Percentiles rank a stretch among this genome's conserved stretches.
Conservation (phyloP, 2,329 filamentous ascomycete species). For the Bipolaris cookei region DNA sequence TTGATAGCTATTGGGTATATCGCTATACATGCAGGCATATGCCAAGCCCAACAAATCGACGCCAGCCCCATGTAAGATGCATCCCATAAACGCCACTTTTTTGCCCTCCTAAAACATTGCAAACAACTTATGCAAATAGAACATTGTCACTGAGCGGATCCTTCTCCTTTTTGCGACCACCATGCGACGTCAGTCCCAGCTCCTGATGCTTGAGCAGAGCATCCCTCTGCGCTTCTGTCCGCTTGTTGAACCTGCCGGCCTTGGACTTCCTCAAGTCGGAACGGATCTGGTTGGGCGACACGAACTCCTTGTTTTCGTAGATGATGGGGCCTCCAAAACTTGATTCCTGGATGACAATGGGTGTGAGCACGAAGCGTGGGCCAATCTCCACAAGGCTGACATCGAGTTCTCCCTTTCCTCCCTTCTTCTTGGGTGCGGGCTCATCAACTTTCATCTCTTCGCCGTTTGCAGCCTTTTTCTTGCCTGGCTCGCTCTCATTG, state of each 20-base stretch:
- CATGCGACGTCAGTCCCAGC: conserved; percentile 73
- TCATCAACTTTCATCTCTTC: conserved; percentile 47
- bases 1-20: conserved; percentile 35
- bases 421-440: conserved; percentile 50
- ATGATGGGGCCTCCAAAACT: conserved; percentile 96
- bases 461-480: conserved; percentile 50
- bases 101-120: conserved; percentile 3
- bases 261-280: conserved; percentile 78
- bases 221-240: conserved; percentile 76
- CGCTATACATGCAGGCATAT: conserved; percentile 19
- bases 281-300: conserved; percentile 93
- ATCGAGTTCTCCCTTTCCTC: conserved; percentile 68
- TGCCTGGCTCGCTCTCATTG: conserved; percentile 74
- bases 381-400: conserved; percentile 90
- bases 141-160: conserved; percentile 77
- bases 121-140: conserved; percentile 69
- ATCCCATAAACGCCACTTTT: conserved; percentile 29
- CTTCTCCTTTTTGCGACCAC: conserved; percentile 66
- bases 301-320: conserved; percentile 97
- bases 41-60: conserved; percentile 10
- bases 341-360: conserved; percentile 93
- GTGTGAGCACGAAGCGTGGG: conserved; percentile 88
- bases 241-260: conserved; percentile 76
- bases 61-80: conserved; percentile 14
- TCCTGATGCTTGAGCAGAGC: conserved; percentile 75